phyloP scores from a whole-genome alignment of 345 rosid species.

The Rhodamnia argentea region DNA sequence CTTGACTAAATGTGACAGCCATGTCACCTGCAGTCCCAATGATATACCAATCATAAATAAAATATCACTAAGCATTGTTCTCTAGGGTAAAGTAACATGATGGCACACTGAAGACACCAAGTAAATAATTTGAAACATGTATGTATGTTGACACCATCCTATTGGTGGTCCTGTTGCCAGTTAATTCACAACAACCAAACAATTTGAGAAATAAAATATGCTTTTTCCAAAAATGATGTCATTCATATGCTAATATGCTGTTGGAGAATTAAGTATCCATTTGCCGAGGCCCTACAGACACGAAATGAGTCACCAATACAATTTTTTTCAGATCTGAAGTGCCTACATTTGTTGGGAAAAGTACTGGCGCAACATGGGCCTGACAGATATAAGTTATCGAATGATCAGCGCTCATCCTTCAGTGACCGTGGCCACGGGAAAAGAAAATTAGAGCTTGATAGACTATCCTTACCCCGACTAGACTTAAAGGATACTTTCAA shows the following conservation, averaged over 20 bases:
- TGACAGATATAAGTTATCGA: not conserved
- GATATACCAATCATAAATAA: not conserved
- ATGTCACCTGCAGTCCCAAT: conserved; percentile 44
- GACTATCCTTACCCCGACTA: too few species aligned
- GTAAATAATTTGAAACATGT: not conserved
- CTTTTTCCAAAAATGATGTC: not conserved
- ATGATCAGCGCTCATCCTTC: too few species aligned
- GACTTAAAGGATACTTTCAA: not conserved
- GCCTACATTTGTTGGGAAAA: not conserved
- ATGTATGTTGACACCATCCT: not conserved
- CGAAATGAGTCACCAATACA: not conserved
- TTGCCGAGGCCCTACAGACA: not conserved
- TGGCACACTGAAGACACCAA: not conserved
- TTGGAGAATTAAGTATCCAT: not conserved
- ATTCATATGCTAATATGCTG: not conserved
- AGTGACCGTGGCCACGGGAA: too few species aligned
- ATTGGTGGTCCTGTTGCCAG: not conserved
- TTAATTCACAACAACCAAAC: not conserved
- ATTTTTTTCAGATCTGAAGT: not conserved
- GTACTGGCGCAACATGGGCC: not conserved
- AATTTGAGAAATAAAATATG: not conserved
- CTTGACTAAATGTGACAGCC: conserved; percentile 72
- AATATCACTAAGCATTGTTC: not conserved
- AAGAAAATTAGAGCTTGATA: too few species aligned
- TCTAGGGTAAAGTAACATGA: not conserved